Conservation (phyloP, 164 flowering plant species). For the Euptelea pleiosperma region DNA sequence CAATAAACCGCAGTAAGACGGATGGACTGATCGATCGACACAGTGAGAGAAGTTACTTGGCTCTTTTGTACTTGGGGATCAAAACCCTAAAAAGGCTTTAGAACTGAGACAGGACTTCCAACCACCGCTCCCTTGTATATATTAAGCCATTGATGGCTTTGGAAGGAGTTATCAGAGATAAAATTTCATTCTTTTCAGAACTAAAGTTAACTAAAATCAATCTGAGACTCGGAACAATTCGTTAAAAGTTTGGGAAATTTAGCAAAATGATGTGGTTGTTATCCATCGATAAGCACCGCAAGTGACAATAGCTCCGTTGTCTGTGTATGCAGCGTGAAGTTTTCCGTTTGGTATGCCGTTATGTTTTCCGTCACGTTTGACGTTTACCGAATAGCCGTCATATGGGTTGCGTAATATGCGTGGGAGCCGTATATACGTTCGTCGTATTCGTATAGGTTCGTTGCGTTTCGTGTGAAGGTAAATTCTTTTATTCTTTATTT, state of each 20-base stretch:
- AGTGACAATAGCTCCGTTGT: not conserved
- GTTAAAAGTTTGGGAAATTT: no score
- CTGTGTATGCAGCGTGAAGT: not conserved
- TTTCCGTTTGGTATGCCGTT: constrained; percentile 1
- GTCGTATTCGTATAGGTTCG: not conserved
- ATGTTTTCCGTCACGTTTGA: not conserved
- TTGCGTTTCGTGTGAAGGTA: not conserved
- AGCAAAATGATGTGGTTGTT: no score
- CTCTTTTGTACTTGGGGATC: constrained; percentile 1
- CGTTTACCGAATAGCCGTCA: not conserved
- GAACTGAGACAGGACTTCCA: no score
- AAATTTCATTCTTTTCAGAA: not conserved
- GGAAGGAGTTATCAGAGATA: constrained; percentile 2
- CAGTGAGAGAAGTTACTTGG: no score
- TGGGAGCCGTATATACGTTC: not conserved
- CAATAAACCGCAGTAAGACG: no score
- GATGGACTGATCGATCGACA: no score
- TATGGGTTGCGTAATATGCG: not conserved
- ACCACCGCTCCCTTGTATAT: constrained; percentile 3
- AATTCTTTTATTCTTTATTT: not conserved
- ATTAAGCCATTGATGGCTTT: constrained; percentile 6
- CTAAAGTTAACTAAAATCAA: not conserved
- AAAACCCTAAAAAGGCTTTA: no score
- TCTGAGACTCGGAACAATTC: no score
- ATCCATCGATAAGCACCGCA: not conserved